Percentiles rank a stretch among this genome's conserved stretches.
Conservation (phyloP, 2,329 filamentous ascomycete species). For the Dactylellina leptospora region DNA sequence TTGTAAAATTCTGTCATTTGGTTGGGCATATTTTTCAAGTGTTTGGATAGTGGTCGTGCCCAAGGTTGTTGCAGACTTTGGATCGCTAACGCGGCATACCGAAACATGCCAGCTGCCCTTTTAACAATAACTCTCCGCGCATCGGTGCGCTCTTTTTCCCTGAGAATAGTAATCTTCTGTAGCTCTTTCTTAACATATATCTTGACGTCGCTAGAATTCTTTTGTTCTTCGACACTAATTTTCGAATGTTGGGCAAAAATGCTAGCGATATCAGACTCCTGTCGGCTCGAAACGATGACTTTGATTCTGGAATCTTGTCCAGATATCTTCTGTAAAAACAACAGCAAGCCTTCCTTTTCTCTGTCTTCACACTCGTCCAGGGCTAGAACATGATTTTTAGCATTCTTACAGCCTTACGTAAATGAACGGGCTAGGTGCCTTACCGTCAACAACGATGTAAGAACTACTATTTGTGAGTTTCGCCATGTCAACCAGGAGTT, state of each 20-base stretch:
- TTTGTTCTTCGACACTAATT: slow-evolving; percentile 23
- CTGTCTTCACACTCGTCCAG: slow-evolving; percentile 42
- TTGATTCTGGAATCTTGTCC: slow-evolving; percentile 7
- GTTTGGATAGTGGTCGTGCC: slow-evolving; percentile 31
- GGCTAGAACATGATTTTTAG: too few species aligned
- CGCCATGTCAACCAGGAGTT: slow-evolving; percentile 11
- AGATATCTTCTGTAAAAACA: slow-evolving; percentile 9
- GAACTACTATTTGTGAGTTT: not conserved
- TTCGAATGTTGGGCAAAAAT: slow-evolving; percentile 8
- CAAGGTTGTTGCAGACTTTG: slow-evolving; percentile 46
- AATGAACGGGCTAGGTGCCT: too few species aligned
- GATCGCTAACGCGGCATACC: slow-evolving; percentile 47
- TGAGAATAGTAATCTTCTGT: slow-evolving; percentile 31
- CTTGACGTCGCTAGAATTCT: slow-evolving; percentile 43
- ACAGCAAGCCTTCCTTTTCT: slow-evolving; percentile 15
- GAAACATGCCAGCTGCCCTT: slow-evolving; percentile 47
- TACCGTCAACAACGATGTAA: not conserved
- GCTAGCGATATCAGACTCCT: slow-evolving; percentile 26
- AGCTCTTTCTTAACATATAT: slow-evolving; percentile 37
- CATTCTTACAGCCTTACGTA: too few species aligned
- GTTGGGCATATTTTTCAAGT: slow-evolving; percentile 36
- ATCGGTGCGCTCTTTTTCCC: slow-evolving; percentile 22
- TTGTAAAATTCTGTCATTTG: slow-evolving; percentile 40
- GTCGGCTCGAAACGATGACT: slow-evolving; percentile 36
- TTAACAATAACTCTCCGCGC: slow-evolving; percentile 41